A percentile compares a stretch with the other conserved stretches of the same genome.
phyloP scores from a whole-genome alignment of 2,329 filamentous ascomycete species.

The Xylariaceae sp. region DNA sequence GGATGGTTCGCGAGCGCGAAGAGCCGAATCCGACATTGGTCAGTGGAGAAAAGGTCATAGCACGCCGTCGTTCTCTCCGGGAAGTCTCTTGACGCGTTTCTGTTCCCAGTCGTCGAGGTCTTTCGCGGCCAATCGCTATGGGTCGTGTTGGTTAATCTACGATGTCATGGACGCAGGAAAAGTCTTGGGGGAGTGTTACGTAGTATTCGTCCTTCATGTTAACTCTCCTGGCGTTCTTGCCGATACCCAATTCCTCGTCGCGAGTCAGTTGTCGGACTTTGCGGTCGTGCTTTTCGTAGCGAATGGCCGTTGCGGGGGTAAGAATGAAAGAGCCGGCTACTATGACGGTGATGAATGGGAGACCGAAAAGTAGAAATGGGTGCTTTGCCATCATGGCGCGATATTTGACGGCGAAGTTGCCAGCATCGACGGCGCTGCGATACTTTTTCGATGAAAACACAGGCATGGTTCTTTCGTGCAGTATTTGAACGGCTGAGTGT shows the following conservation, averaged over 20 bases:
- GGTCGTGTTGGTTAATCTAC: conserved; percentile 9
- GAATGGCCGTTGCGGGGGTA: conserved; percentile 86
- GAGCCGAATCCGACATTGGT: no score
- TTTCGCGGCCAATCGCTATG: conserved; percentile 74
- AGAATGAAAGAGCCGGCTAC: conserved; percentile 90
- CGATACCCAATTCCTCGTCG: conserved; percentile 81
- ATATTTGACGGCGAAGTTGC: conserved; percentile 71
- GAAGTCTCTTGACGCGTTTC: conserved; percentile 83
- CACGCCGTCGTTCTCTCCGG: conserved; percentile 85
- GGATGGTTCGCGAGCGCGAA: no score
- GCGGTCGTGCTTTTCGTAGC: conserved; percentile 90
- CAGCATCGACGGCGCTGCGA: conserved; percentile 60
- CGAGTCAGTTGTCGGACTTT: conserved; percentile 80
- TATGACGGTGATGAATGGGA: conserved; percentile 88
- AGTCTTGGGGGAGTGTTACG: conserved; percentile 45
- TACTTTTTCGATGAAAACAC: conserved; percentile 69
- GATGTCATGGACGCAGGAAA: neutral
- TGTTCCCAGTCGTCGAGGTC: conserved; percentile 97
- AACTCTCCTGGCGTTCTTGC: conserved; percentile 65
- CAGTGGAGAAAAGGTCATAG: no score
- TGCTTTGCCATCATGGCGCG: conserved; percentile 69
- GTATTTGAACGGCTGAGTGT: neutral
- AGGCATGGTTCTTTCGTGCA: conserved; percentile 43
- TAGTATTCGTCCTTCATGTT: conserved; percentile 86
- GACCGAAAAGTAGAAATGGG: conserved; percentile 88